Conservation (phyloP, 768 basidiomycete genomes). For the Hemileccinum impolitum region DNA sequence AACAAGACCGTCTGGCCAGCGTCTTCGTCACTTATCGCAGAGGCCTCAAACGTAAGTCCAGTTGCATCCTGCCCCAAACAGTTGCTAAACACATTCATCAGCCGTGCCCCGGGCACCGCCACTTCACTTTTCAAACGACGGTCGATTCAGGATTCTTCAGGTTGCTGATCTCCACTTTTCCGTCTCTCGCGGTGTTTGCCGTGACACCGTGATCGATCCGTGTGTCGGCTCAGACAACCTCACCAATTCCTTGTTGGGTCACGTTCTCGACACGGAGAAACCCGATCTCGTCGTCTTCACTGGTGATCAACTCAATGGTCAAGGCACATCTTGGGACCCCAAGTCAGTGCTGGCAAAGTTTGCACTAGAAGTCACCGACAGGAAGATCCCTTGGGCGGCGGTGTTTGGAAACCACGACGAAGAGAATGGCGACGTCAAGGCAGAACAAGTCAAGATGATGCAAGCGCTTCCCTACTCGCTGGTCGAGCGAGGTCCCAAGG, state of each 20-base stretch:
- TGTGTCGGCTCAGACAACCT: slow-evolving; percentile 70
- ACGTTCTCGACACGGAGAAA: slow-evolving; percentile 71
- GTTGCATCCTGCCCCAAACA: no score
- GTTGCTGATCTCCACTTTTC: slow-evolving; percentile 94
- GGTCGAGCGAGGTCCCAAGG: slow-evolving; percentile 74
- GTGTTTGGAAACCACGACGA: slow-evolving; percentile 96
- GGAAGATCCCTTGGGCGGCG: slow-evolving; percentile 83
- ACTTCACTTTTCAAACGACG: slow-evolving; percentile 77
- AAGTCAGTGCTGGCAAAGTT: slow-evolving; percentile 89
- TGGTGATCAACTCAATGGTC: slow-evolving; percentile 93
- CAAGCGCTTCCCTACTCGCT: slow-evolving; percentile 83
- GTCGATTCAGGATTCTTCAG: slow-evolving; percentile 86
- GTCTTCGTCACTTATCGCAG: slow-evolving; percentile 67
- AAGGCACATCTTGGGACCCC: slow-evolving; percentile 86
- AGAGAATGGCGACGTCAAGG: slow-evolving; percentile 60
- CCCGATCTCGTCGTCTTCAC: slow-evolving; percentile 91
- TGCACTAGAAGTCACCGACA: slow-evolving; percentile 67
- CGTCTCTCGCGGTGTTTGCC: slow-evolving; percentile 72
- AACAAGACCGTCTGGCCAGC: slow-evolving; percentile 41
- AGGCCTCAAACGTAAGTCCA: slow-evolving; percentile 65
- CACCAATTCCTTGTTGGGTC: slow-evolving; percentile 69
- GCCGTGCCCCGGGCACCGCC: slow-evolving; percentile 70
- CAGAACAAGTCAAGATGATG: slow-evolving; percentile 67
- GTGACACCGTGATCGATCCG: slow-evolving; percentile 57
- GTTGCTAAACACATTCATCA: slow-evolving; percentile 20